Conservation (phyloP, 345 rosid species). For the Rhizophora apiculata region DNA sequence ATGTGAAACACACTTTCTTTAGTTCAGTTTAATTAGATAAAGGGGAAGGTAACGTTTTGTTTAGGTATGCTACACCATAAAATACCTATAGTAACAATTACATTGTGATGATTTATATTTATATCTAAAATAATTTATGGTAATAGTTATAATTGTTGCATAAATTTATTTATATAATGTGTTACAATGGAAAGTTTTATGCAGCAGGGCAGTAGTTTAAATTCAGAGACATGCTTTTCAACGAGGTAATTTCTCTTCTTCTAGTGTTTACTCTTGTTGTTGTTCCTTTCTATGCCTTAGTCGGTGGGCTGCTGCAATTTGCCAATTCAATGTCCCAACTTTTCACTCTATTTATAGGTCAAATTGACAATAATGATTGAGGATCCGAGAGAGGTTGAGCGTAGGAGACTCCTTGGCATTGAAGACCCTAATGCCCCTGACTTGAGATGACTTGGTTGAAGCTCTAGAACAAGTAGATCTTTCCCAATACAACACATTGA, state of each 20-base stretch:
- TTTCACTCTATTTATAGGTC: slow-evolving; percentile 43
- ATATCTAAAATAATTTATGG: too few species aligned
- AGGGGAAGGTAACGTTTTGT: too few species aligned
- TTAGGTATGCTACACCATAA: too few species aligned
- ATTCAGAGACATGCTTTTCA: slow-evolving; percentile 87
- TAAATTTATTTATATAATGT: too few species aligned
- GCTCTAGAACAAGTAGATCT: slow-evolving; percentile 61
- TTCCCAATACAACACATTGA: background rate
- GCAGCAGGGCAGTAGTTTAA: too few species aligned
- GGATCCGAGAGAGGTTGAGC: slow-evolving; percentile 88
- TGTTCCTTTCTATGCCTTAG: background rate
- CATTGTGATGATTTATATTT: too few species aligned
- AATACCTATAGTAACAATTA: too few species aligned
- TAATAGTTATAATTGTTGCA: too few species aligned
- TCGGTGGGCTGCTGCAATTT: background rate
- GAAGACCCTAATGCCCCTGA: slow-evolving; percentile 70
- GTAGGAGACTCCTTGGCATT: slow-evolving; percentile 80
- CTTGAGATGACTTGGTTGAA: slow-evolving; percentile 80
- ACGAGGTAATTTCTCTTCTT: slow-evolving; percentile 44
- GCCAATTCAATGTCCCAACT: background rate
- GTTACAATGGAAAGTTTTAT: too few species aligned
- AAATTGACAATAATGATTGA: slow-evolving; percentile 79
- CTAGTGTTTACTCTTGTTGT: background rate
- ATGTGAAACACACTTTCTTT: too few species aligned
- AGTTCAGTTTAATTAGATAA: too few species aligned